Base-by-base conservation (phyloP, 768 basidiomycete genomes). In the Tremella mesenterica region DNA sequence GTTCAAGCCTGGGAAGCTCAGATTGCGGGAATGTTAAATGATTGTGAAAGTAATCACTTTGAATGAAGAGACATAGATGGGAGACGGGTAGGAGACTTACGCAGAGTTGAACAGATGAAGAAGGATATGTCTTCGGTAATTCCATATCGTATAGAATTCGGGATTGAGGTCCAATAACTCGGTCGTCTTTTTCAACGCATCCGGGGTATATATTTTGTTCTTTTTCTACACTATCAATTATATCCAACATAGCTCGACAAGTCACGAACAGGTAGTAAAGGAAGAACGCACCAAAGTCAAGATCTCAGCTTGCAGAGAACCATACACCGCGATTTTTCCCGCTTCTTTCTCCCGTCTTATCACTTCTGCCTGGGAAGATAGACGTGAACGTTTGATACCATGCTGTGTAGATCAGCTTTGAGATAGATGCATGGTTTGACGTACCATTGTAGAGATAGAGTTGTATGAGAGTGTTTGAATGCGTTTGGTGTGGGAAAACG, bases 71-170 rank as follows among this genome's bases (percentile, higher is more conserved):
- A 18, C 44, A n/a, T n/a, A n/a, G n/a, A n/a, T n/a, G n/a, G n/a
- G n/a, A n/a, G n/a, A n/a, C n/a, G n/a, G n/a, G n/a, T n/a, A n/a
- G n/a, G n/a, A n/a, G n/a, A 51, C 78, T 45, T 53, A 88, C 89
- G 81, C 81, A 12, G 73, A 66, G 9, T 80, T 79, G 59, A 93
- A 90, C 41, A 87, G 71, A 2, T 81, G 75, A 34, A 83, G 68
- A 18, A 93, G 74, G 56, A 95, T 90, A 49, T 81, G 78, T 28
- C 93, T 78, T 43, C 95, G 80, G 74, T 90, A 92, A 73, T 95
- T 93, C 95, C 95, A 97, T 31, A 87, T 76, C 1, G 93, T 92
- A 73, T 95, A 95, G 69, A 90, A 90, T 74, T 99, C 95, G 2
- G 93, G 91, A 67, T 96, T 97, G 36, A 85, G 63, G 48, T 83